Conservation (phyloP, 1,284 basidiomycete genomes). For the Cutaneotrichosporon arboriforme region DNA sequence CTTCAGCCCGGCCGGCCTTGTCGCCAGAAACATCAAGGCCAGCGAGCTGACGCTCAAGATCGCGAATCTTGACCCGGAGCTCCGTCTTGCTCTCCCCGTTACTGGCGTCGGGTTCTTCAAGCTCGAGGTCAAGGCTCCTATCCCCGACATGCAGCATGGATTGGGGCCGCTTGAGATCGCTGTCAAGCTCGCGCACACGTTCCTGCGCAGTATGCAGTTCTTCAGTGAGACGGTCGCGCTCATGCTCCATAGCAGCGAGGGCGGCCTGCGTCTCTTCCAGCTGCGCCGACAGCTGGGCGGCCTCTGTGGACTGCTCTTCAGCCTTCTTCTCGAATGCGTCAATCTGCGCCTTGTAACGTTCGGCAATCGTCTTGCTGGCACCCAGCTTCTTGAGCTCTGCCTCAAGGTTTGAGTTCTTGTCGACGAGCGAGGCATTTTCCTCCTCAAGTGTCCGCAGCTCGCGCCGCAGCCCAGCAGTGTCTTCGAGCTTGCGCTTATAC, state of each 20-base stretch:
- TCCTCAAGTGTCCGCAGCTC: conserved; percentile 81
- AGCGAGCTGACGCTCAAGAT: conserved; percentile 75
- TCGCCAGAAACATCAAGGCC: conserved; percentile 53
- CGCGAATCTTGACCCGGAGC: conserved; percentile 61
- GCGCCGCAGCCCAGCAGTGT: conserved; percentile 78
- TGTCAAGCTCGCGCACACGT: conserved; percentile 80
- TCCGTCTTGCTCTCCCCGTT: conserved; percentile 81
- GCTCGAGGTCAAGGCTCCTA: conserved; percentile 47
- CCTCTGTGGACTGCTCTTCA: conserved; percentile 34
- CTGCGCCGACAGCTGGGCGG: conserved; percentile 66
- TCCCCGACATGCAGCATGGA: conserved; percentile 16
- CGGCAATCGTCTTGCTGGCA: conserved; percentile 81
- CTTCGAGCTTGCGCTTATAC: conserved; percentile 97
- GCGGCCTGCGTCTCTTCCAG: conserved; percentile 67
- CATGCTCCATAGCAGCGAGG: conserved; percentile 58
- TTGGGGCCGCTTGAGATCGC: conserved; percentile 34
- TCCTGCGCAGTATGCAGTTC: conserved; percentile 85
- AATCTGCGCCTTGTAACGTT: conserved; percentile 79
- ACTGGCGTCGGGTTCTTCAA: conserved; percentile 48
- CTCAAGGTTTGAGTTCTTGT: conserved; percentile 83
- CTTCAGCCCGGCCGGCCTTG: conserved; percentile 59
- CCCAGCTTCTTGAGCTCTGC: conserved; percentile 83
- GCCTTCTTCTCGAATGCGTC: conserved; percentile 68
- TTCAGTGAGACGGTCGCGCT: conserved; percentile 72
- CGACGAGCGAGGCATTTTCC: conserved; percentile 84